Base-by-base conservation (phyloP, 306 rosid genomes). In the Lathyrus sativus region DNA sequence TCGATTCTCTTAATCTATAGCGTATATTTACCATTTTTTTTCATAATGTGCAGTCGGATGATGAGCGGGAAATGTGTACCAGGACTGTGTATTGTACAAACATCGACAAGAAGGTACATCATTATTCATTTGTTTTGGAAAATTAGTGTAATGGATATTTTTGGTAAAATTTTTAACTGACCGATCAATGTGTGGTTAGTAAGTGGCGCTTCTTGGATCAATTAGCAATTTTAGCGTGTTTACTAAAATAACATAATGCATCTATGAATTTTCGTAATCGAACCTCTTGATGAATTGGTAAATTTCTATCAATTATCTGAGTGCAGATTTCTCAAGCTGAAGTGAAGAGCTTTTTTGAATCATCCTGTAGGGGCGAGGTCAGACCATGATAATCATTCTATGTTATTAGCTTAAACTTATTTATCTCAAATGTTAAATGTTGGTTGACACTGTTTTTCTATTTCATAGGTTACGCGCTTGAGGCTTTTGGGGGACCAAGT, bases 401-500 rank as follows among this genome's bases (percentile, higher is more conserved):
- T 72, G 73, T 55, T 53, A 57, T 72, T 39, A 44, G 39, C 65
- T 58, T 35, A 45, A 63, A 33, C 15, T 37, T 37, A 48, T 43
- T 69, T 73, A 71, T 72, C 60, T 74, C 14, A 22, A 45, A 70
- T 22, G 35, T 39, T 7, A 22, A 41, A 46, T 60, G 18, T 65
- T 68, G 48, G 37, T 45, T 64, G 56, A 68, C 69, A 13, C 42
- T 19, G 9, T n/a, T 33, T 45, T 79, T 35, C 18, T 57, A 41
- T 51, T 58, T 70, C 62, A 39, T 65, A 93, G 99, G 97, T 93
- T 76, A 86, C 85, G 1, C 97, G 99, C 77, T 67, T 93, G 89
- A 93, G 99, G 95, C 86, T 93, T 79, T 84, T 93, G 83, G 99
- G 99, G 54, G 99, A 93, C 81, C 93, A 88, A 72, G 87, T 85